These are phyloP conservation scores for Xanthoconium purpureum DNA, from an alignment of 768 basidiomycete genomes.

Conservation along the genomic window DNA sequence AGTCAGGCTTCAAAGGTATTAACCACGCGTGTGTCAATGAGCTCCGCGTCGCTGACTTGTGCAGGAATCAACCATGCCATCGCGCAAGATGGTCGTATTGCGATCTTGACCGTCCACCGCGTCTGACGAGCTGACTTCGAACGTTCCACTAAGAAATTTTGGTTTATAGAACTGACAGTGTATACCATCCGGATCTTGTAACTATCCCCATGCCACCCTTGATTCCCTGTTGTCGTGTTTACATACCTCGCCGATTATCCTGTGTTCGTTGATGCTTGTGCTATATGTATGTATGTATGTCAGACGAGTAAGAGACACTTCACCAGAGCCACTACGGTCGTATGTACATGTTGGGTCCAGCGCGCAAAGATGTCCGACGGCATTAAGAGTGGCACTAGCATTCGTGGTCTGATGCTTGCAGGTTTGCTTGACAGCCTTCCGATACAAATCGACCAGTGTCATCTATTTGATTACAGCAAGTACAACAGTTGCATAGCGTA, in stretches of 20 bases:
- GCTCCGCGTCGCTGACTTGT: neutral
- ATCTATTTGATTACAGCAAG: constrained; percentile 2
- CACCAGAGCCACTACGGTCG: too few species aligned
- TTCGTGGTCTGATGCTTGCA: too few species aligned
- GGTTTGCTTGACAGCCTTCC: too few species aligned
- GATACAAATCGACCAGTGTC: too few species aligned
- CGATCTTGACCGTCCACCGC: constrained; percentile 68
- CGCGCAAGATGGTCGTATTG: constrained; percentile 74
- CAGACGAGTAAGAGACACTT: neutral
- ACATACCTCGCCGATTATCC: constrained; percentile 8
- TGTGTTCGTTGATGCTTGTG: neutral
- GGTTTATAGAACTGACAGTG: constrained; percentile 4
- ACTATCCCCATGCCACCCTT: neutral
- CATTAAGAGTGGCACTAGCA: too few species aligned
- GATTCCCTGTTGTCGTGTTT: constrained; percentile 3
- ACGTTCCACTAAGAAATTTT: neutral
- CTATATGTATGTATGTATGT: constrained; percentile 3
- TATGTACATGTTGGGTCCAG: too few species aligned
- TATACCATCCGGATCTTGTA: constrained; percentile 13
- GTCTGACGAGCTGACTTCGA: constrained; percentile 25
- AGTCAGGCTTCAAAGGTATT: constrained; percentile 65
- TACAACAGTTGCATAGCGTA: constrained; percentile 18
- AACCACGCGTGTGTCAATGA: neutral
- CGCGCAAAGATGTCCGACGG: too few species aligned
- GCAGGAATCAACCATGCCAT: constrained; percentile 81